A percentile compares a stretch with the other conserved stretches of the same genome.
Conservation (phyloP, 805 yeast species). For the Cyberlindnera maritima region DNA sequence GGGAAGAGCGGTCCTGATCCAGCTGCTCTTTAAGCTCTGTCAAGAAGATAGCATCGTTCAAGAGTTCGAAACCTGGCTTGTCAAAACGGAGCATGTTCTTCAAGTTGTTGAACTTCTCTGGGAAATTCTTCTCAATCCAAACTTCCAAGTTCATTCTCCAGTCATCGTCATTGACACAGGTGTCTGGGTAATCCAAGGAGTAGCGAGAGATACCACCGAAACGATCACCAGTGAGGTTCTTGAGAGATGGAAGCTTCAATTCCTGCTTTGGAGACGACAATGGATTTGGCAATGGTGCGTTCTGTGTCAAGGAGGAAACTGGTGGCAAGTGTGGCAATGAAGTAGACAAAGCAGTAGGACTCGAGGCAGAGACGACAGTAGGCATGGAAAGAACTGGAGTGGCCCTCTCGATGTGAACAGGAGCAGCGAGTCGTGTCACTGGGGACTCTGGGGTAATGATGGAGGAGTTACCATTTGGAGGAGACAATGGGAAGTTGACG, state of each 20-base stretch:
- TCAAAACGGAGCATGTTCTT: slow-evolving; percentile 34
- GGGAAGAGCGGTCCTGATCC: slow-evolving; percentile 17
- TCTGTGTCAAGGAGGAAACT: slow-evolving; percentile 11
- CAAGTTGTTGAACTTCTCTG: slow-evolving; percentile 37
- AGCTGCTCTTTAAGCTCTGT: slow-evolving; percentile 27
- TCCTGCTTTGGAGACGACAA: background rate
- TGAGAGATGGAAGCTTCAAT: slow-evolving; percentile 12
- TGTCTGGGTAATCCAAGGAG: slow-evolving; percentile 29
- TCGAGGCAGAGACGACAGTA: background rate
- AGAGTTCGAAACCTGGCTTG: slow-evolving; percentile 29
- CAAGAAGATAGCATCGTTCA: slow-evolving; percentile 27
- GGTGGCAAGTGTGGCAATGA: slow-evolving; percentile 17
- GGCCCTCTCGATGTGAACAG: slow-evolving; percentile 21
- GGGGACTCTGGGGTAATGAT: slow-evolving; percentile 12
- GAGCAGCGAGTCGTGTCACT: slow-evolving; percentile 14
- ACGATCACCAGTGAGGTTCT: slow-evolving; percentile 21
- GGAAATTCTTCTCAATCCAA: slow-evolving; percentile 41
- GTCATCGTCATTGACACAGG: slow-evolving; percentile 38
- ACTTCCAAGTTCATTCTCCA: slow-evolving; percentile 43
- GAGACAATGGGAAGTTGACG: background rate
- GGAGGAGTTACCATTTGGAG: background rate
- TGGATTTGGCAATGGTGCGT: slow-evolving; percentile 10
- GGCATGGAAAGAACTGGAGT: slow-evolving; percentile 21
- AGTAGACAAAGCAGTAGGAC: background rate
- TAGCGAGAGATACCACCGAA: slow-evolving; percentile 18